Conservation (phyloP, 1,284 basidiomycete species). For the Boletus sp. region DNA sequence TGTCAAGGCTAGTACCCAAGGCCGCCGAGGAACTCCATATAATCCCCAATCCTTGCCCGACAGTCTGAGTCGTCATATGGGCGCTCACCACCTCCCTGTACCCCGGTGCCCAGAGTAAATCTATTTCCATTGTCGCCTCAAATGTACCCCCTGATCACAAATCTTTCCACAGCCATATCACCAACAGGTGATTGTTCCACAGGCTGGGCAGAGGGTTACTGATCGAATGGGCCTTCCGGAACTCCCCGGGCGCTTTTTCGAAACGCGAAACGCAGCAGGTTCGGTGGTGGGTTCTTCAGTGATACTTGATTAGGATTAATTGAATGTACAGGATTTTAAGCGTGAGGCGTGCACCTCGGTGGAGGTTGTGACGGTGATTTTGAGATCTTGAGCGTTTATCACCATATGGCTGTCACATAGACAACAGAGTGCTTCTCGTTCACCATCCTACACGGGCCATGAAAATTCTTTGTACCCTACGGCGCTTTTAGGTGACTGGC, state of each 20-base stretch:
- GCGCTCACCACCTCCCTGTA: too few species aligned
- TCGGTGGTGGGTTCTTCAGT: background rate
- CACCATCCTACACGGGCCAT: background rate
- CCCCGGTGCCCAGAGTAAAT: constrained; percentile 11
- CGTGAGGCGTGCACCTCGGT: background rate
- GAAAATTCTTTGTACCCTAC: background rate
- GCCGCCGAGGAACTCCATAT: too few species aligned
- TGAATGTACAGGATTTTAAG: background rate
- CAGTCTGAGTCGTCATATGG: too few species aligned
- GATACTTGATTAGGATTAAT: background rate
- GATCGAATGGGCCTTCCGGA: background rate
- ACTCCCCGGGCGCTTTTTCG: background rate
- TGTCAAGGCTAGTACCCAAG: too few species aligned
- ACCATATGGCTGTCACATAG: background rate
- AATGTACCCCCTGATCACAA: background rate
- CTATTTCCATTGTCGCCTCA: background rate
- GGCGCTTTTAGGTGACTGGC: background rate
- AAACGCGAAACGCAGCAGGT: background rate
- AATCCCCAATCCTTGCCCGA: too few species aligned
- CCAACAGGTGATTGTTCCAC: background rate
- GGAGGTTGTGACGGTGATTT: too few species aligned
- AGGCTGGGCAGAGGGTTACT: background rate
- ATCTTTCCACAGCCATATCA: background rate
- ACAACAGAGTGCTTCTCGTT: background rate
- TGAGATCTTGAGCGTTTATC: background rate